Conservation (phyloP, 2,329 filamentous ascomycete genomes). For the Apiospora arundinis region DNA sequence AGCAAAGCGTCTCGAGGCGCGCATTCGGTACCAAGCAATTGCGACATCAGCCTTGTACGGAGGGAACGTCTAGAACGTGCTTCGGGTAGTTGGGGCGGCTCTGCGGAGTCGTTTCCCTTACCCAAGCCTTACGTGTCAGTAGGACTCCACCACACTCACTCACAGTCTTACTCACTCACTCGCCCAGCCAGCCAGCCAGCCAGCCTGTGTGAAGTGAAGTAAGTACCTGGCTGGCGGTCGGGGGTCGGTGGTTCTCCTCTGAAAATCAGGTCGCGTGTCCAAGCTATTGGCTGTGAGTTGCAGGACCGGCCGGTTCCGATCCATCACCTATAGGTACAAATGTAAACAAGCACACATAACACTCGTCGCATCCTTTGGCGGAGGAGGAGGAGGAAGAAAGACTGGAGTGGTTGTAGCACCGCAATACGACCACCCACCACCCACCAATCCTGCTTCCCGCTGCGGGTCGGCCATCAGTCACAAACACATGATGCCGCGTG, state of each 20-base stretch:
- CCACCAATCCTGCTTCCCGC: not conserved
- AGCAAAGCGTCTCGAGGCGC: slow-evolving; percentile 15
- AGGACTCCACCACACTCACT: not conserved
- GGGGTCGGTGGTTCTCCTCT: not conserved
- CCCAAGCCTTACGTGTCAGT: slow-evolving; percentile 13
- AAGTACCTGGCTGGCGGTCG: not conserved
- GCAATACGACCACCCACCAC: slow-evolving; percentile 1
- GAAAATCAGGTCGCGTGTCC: slow-evolving; percentile 1
- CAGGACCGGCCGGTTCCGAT: slow-evolving; percentile 2
- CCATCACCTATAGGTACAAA: not conserved
- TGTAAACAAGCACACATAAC: too few species aligned
- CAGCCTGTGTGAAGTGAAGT: not conserved
- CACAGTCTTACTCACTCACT: not conserved
- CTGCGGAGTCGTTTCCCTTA: slow-evolving; percentile 13
- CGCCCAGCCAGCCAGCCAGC: not conserved
- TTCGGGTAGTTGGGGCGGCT: slow-evolving; percentile 6
- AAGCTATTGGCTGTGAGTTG: slow-evolving; percentile 5
- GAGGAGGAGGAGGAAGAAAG: not conserved
- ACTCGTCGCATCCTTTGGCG: not conserved
- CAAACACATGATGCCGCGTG: slow-evolving; percentile 14
- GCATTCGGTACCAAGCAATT: not conserved
- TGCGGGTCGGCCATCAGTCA: slow-evolving; percentile 12
- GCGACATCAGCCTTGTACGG: slow-evolving; percentile 14
- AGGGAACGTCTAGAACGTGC: slow-evolving; percentile 14
- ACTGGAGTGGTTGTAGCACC: too few species aligned